phyloP scores from a whole-genome alignment of 2,329 filamentous ascomycete genomes.

The Stachybotrys echinatus region DNA sequence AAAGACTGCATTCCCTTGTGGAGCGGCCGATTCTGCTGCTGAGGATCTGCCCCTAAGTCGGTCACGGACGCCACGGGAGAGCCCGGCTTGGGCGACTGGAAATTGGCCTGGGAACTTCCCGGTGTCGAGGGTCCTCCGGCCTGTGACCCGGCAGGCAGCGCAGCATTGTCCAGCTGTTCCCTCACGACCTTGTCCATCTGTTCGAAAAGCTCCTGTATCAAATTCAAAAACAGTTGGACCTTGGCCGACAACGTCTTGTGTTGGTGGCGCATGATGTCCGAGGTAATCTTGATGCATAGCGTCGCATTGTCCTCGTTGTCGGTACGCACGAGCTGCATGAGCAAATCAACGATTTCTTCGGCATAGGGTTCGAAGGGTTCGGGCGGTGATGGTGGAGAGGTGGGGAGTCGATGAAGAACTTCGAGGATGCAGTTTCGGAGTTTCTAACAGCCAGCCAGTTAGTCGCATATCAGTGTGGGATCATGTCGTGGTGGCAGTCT shows the following conservation, averaged over 20 bases:
- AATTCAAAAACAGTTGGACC: slow-evolving; percentile 81
- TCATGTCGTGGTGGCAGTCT: slow-evolving; percentile 14
- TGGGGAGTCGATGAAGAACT: slow-evolving; percentile 80
- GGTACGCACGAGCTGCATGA: slow-evolving; percentile 80
- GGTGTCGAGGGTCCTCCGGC: slow-evolving; percentile 61
- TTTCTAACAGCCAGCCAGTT: slow-evolving; percentile 47
- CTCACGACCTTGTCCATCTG: slow-evolving; percentile 92
- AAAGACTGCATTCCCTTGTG: slow-evolving; percentile 97
- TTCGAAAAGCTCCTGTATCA: slow-evolving; percentile 95
- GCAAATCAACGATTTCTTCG: slow-evolving; percentile 79
- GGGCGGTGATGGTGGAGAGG: slow-evolving; percentile 58
- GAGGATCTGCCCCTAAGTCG: slow-evolving; percentile 75
- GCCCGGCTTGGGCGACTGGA: slow-evolving; percentile 82
- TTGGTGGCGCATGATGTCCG: slow-evolving; percentile 93
- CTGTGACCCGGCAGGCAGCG: slow-evolving; percentile 45
- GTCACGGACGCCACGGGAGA: slow-evolving; percentile 80
- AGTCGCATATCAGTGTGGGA: background rate
- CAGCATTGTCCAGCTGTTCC: slow-evolving; percentile 84
- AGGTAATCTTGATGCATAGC: slow-evolving; percentile 96
- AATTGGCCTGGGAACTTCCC: slow-evolving; percentile 61
- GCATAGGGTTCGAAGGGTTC: slow-evolving; percentile 87
- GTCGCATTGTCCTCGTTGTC: slow-evolving; percentile 99
- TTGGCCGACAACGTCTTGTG: slow-evolving; percentile 71
- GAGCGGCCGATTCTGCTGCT: slow-evolving; percentile 74
- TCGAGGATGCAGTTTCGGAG: slow-evolving; percentile 90